Evolutionary conservation across 2,329 filamentous ascomycete genomes (phyloP).

Genomic region (Epichloe uncinata): DNA sequence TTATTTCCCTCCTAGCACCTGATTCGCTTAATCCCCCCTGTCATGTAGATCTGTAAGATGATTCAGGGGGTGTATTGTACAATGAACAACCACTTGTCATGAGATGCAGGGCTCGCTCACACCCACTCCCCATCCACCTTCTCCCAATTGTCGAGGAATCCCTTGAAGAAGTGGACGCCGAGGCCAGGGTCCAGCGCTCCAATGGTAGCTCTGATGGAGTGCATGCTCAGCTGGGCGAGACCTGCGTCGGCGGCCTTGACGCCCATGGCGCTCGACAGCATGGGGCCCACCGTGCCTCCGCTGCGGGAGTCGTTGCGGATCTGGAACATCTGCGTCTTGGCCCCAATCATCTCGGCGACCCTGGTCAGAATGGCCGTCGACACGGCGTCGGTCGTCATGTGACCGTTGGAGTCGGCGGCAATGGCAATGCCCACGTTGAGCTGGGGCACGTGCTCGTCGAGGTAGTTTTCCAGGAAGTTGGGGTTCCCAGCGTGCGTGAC

Average conservation of each 20-base stretch:
- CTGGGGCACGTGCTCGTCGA: conserved; percentile 72
- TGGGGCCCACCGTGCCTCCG: conserved; percentile 91
- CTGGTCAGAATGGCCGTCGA: conserved; percentile 69
- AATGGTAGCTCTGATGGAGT: conserved; percentile 79
- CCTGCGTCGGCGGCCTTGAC: conserved; percentile 77
- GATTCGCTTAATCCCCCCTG: too few relatives aligned
- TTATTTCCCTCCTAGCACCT: too few relatives aligned
- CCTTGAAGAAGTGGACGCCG: conserved; percentile 78
- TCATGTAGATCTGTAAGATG: too few relatives aligned
- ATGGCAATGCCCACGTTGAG: conserved; percentile 81
- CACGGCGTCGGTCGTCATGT: conserved; percentile 90
- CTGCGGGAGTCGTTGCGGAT: conserved; percentile 84
- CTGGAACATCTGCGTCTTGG: conserved; percentile 75
- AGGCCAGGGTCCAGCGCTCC: conserved; percentile 76
- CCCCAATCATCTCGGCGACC: conserved; percentile 60
- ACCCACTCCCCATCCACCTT: conserved; percentile 70
- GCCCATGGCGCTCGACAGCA: conserved; percentile 69
- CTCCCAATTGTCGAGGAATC: conserved; percentile 79
- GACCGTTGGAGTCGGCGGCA: conserved; percentile 72
- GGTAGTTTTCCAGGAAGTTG: conserved; percentile 77
- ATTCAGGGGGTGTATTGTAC: too few relatives aligned
- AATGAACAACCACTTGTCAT: background rate
- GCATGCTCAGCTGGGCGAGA: conserved; percentile 87
- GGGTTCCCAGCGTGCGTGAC: conserved; percentile 92
- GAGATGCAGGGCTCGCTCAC: background rate